phyloP scores from a whole-genome alignment of 768 basidiomycete genomes.

The Tricholoma hemisulphureum region DNA sequence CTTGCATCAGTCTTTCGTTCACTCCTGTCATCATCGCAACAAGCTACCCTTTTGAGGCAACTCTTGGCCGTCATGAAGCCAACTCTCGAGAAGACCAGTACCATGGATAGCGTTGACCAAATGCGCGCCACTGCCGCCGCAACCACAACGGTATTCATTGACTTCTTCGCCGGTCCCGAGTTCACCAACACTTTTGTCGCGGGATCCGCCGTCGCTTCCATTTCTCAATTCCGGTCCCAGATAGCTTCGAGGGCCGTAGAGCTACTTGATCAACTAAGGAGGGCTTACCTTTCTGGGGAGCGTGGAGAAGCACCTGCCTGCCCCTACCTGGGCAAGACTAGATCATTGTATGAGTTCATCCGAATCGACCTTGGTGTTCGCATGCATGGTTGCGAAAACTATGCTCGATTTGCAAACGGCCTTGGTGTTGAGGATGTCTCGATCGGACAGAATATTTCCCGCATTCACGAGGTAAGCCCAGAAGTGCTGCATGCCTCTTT shows the following conservation, averaged over 20 bases:
- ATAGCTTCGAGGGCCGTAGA: constrained; percentile 47
- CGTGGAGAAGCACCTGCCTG: constrained; percentile 65
- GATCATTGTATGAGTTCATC: constrained; percentile 67
- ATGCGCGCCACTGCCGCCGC: constrained; percentile 65
- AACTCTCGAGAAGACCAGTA: constrained; percentile 63
- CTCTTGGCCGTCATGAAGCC: constrained; percentile 43
- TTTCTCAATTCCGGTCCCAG: constrained; percentile 50
- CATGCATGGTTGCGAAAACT: constrained; percentile 80
- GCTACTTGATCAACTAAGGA: constrained; percentile 47
- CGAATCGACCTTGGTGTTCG: constrained; percentile 59
- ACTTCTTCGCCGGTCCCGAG: constrained; percentile 42
- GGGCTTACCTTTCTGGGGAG: constrained; percentile 55
- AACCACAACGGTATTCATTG: constrained; percentile 47
- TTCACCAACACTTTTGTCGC: constrained; percentile 27
- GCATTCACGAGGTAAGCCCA: constrained; percentile 61
- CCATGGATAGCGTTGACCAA: constrained; percentile 67
- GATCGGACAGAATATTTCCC: constrained; percentile 69
- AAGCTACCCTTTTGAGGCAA: constrained; percentile 30
- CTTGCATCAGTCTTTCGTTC: constrained; percentile 44
- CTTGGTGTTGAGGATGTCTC: constrained; percentile 53
- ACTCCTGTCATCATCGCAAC: constrained; percentile 30
- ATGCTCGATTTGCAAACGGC: constrained; percentile 40
- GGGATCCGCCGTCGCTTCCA: constrained; percentile 26
- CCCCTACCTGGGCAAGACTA: constrained; percentile 59
- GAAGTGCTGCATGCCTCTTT: not conserved